Evolutionary conservation across 2,329 filamentous ascomycete genomes (phyloP).

Genomic region (Orbilia quercus): DNA sequence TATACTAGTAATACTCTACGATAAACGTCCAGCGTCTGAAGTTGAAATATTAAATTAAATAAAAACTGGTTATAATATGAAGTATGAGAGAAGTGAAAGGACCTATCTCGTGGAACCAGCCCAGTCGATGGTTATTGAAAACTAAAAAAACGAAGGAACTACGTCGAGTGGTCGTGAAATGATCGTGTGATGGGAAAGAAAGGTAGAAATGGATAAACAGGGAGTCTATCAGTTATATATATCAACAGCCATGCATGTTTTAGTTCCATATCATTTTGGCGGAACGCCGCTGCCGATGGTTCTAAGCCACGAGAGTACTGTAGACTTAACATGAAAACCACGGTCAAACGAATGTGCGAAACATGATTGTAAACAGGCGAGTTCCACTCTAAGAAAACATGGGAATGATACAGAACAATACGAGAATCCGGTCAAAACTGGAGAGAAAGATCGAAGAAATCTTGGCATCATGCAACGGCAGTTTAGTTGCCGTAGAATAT

Average conservation of each 20-base stretch:
- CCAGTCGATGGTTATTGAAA: conserved; percentile 2
- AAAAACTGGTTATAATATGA: conserved; percentile 7
- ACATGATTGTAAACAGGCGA: not conserved
- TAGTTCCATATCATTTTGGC: not conserved
- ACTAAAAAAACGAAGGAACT: conserved; percentile 9
- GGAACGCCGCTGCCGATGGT: not conserved
- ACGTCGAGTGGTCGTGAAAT: not conserved
- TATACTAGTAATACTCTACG: not conserved
- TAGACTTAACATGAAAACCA: not conserved
- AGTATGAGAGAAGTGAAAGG: not conserved
- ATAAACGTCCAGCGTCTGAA: conserved; percentile 12
- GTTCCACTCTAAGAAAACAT: conserved; percentile 1
- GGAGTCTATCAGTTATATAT: not conserved
- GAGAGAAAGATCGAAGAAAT: not conserved
- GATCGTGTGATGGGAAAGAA: not conserved
- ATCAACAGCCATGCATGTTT: not conserved
- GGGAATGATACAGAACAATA: not conserved
- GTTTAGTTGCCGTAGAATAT: not conserved
- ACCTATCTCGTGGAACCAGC: conserved; percentile 6
- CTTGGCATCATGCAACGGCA: not conserved
- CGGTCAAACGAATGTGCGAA: not conserved
- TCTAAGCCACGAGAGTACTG: not conserved
- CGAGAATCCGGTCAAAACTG: not conserved
- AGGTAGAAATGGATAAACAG: not conserved
- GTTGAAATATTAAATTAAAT: too few species aligned